Base-by-base conservation (phyloP, 768 basidiomycete genomes). In the Collybia nuda region DNA sequence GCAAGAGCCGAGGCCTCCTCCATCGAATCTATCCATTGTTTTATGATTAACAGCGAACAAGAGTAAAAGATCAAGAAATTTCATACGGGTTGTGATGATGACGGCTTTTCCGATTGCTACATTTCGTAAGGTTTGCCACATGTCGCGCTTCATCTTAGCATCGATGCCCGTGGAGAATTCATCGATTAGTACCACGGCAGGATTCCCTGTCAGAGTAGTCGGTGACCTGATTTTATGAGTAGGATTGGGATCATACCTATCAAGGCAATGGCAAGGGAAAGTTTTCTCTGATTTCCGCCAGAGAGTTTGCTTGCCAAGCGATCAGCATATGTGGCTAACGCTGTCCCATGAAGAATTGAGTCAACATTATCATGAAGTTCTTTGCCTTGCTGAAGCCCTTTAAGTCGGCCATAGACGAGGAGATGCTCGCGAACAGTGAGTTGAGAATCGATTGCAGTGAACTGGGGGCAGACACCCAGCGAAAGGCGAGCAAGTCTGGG, bases 131-230 rank as follows among this genome's bases (percentile, higher is more conserved):
- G 86, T 89, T 14, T 71, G 69, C 90, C 90, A 91, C 84, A 91
- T 89, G 24, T 90, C 86, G 29, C 90, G 73, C 66, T 90, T 91
- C 75, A 85, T 90, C 65, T 84, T 88, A 6, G 88, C 85, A 61
- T 90, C 90, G 42, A 91, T 82, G 5, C 90, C 90, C 2, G 88
- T 89, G 5, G 86, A 89, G 63, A 89, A 91, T 60, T 91, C 88
- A 53, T 92, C 90, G 40, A 92, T 90, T 18, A 91, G 76, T 2
- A 91, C 70, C 2, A 90, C 89, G 2, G 86, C 71, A 3, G 89
- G 86, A 56, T 90, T 90, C 5, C 87, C 88, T 84, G 47, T 76
- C 76, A 61, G 79, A 79, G 12, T 2, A 19, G 6, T 21, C 44
- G 36, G 50, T 32, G 3, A 22, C 28, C 6, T 12, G 2, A 15